A percentile compares a stretch with the other conserved stretches of the same genome.
Conservation (phyloP, 305 asterid species). For the Fraxinus baroniana region DNA sequence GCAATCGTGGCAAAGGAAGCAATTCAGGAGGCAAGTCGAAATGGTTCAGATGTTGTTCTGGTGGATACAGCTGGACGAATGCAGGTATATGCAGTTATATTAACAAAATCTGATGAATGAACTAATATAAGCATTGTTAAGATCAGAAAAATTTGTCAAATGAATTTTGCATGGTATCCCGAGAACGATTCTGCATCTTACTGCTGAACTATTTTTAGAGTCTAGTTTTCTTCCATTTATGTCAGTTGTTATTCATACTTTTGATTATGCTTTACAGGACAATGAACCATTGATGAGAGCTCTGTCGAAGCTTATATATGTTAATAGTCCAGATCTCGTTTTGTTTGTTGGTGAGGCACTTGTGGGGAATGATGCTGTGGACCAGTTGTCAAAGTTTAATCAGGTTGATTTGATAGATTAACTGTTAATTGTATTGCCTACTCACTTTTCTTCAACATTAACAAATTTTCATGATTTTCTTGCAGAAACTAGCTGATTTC, state of each 20-base stretch:
- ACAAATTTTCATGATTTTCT: background rate
- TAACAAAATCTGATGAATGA: background rate
- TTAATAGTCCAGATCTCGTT: constrained; percentile 81
- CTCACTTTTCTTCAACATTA: background rate
- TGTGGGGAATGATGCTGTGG: constrained; percentile 95
- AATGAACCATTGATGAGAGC: constrained; percentile 98
- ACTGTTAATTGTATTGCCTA: background rate
- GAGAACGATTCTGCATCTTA: background rate
- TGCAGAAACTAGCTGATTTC: constrained; percentile 87
- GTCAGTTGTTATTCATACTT: background rate
- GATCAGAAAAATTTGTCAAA: background rate
- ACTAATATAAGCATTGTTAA: background rate
- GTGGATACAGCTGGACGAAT: constrained; percentile 98
- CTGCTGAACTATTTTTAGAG: background rate
- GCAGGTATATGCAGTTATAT: constrained; percentile 58
- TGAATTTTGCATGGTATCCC: background rate
- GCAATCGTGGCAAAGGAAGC: constrained; percentile 97
- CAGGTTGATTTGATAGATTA: constrained; percentile 45
- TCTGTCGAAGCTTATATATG: constrained; percentile 79
- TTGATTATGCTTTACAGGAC: constrained; percentile 51
- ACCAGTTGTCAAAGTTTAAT: constrained; percentile 87
- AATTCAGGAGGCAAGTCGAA: constrained; percentile 81
- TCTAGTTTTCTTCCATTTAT: background rate
- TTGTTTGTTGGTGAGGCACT: constrained; percentile 98
- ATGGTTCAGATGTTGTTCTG: constrained; percentile 91